Conservation (phyloP, 192 early-diverging fungal genomes). For the Podila epigama region DNA sequence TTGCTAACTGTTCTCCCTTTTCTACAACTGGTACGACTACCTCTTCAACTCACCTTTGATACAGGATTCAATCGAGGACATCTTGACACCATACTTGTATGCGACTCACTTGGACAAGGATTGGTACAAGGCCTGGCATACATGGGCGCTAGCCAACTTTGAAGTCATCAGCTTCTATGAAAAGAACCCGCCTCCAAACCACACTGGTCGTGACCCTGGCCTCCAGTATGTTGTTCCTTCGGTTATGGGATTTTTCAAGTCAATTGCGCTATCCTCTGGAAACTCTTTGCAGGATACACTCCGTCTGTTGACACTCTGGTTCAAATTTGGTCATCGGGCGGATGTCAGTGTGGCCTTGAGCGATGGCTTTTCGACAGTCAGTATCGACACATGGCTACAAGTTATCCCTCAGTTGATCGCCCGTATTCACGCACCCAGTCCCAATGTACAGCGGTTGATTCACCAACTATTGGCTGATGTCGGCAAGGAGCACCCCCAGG, state of each 20-base stretch:
- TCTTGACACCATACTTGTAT: slow-evolving; percentile 80
- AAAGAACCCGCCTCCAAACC: slow-evolving; percentile 54
- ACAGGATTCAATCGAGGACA: slow-evolving; percentile 69
- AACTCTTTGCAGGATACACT: slow-evolving; percentile 94
- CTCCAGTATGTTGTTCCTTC: slow-evolving; percentile 85
- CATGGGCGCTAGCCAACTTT: slow-evolving; percentile 93
- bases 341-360: slow-evolving; percentile 85
- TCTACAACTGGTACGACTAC: no score
- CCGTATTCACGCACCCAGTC: slow-evolving; percentile 82
- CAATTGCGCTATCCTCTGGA: slow-evolving; percentile 87
- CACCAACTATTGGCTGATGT: slow-evolving; percentile 90
- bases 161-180: slow-evolving; percentile 84
- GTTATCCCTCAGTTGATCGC: slow-evolving; percentile 98
- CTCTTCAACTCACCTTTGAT: no score
- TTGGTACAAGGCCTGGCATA: slow-evolving; percentile 98
- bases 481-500: slow-evolving; percentile 95
- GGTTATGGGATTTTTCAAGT: slow-evolving; percentile 91
- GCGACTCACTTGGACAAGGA: slow-evolving; percentile 89
- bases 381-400: slow-evolving; percentile 94
- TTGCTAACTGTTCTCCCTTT: neutral
- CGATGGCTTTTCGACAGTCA: slow-evolving; percentile 84
- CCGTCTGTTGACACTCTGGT: slow-evolving; percentile 92
- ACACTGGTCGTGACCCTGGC: slow-evolving; percentile 48
- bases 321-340: slow-evolving; percentile 90
- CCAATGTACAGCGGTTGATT: slow-evolving; percentile 81